phyloP scores from a whole-genome alignment of 768 basidiomycete species.

The Paxillus rubicundulus region DNA sequence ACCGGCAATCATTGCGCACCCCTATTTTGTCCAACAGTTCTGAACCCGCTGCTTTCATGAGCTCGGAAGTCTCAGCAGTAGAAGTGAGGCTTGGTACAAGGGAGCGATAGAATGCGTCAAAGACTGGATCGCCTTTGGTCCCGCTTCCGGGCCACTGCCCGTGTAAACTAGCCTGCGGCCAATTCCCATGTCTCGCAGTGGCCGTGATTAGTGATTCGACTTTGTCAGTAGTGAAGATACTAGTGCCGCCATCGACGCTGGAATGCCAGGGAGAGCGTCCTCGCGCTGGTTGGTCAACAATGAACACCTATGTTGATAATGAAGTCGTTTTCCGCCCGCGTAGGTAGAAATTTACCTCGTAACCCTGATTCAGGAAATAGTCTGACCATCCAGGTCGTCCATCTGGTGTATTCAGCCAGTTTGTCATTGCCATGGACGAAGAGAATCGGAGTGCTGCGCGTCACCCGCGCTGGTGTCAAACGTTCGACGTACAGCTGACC shows the following conservation, averaged over 20 bases:
- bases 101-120: conserved; percentile 46
- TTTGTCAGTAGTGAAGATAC: conserved; percentile 25
- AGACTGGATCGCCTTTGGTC: conserved; percentile 42
- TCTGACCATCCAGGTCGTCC: conserved; percentile 57
- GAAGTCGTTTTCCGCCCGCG: background rate
- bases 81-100: conserved; percentile 40
- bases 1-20: conserved; percentile 29
- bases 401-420: conserved; percentile 53
- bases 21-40: conserved; percentile 47
- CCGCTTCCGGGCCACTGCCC: conserved; percentile 56
- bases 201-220: conserved; percentile 47
- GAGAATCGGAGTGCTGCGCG: conserved; percentile 41
- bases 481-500: conserved; percentile 56
- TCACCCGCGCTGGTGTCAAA: conserved; percentile 39
- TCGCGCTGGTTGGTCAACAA: conserved; percentile 46
- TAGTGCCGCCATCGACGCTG: conserved; percentile 37
- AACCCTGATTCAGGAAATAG: conserved; percentile 48
- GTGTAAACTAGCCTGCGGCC: conserved; percentile 46
- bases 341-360: conserved; percentile 37
- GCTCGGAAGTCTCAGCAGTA: conserved; percentile 34
- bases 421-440: conserved; percentile 51
- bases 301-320: conserved; percentile 34
- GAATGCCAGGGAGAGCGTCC: conserved; percentile 46
- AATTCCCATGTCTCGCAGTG: conserved; percentile 37
- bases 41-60: conserved; percentile 41